Evolutionary conservation across 1,284 basidiomycete genomes (phyloP), one percentile per base, ranked within the genome.

Genomic region (Ceratobasidium theobromae): DNA sequence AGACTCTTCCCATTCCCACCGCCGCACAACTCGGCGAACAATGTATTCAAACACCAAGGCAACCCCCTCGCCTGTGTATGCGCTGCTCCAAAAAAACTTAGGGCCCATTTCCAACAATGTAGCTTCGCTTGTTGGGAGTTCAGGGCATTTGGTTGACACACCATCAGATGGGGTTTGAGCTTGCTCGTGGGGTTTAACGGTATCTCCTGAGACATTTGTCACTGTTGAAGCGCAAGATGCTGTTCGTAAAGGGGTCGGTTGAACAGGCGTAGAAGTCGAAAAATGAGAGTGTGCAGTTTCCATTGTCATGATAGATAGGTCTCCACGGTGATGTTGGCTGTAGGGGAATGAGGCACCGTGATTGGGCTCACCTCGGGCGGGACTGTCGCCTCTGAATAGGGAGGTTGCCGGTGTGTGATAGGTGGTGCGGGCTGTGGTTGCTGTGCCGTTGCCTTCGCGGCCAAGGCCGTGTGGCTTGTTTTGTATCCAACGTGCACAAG

Each of bases 381-480:
- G 80, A 25, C 71, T 69, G 69, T 79, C 77, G 67, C 55, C 57
- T 35, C 53, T 72, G 67, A 83, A 85, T 52, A 88, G 69, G n/a
- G 87, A 89, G 0, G 88, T 88, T 0, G 85, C 82, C 5, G 89
- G 87, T 0, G 88, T 90, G 73, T 89, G 86, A 74, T 86, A 90
- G 51, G 85, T 79, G 1, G 85, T 84, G 5, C 83, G 73, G 2
- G 79, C 79, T 0, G 86, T 85, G 46, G 82, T 79, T 74, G 84
- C 75, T 11, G 84, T 86, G 52, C 82, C 81, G 27, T 62, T 65
- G n/a, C 43, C 32, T 40, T 68, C 60, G 25, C 76, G 74, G 70
- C 67, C 45, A 16, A 55, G 58, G 14, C 68, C 70, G 33, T 65
- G 66, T 12, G 69, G 68, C 11, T 69, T 71, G n/a, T 55, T 67